Conservation (phyloP, 2,329 filamentous ascomycete genomes). For the Diaporthe australafricana region DNA sequence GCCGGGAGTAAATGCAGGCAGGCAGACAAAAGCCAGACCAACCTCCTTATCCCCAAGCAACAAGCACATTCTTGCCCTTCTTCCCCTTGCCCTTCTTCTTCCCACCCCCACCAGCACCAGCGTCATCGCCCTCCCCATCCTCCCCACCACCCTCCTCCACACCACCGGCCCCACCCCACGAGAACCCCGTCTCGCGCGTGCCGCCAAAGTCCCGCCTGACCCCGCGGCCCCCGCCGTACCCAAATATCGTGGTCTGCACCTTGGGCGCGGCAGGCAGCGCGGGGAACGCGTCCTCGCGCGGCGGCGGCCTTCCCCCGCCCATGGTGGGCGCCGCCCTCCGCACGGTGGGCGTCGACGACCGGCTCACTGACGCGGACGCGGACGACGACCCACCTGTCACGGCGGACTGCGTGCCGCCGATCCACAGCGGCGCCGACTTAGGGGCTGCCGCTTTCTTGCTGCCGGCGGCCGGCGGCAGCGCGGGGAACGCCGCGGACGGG, state of each 20-base stretch:
- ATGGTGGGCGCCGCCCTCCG: slow-evolving; percentile 27
- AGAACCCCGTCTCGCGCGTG: slow-evolving; percentile 61
- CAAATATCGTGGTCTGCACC: slow-evolving; percentile 70
- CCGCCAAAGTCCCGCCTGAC: slow-evolving; percentile 66
- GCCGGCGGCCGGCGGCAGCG: slow-evolving; percentile 49
- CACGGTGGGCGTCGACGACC: slow-evolving; percentile 11
- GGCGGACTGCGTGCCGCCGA: slow-evolving; percentile 32
- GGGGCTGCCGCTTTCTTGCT: slow-evolving; percentile 5
- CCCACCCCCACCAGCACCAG: slow-evolving; percentile 42
- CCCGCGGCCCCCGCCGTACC: slow-evolving; percentile 63
- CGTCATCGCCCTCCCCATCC: slow-evolving; percentile 44
- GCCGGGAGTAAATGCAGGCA: not conserved
- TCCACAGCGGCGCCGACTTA: slow-evolving; percentile 40
- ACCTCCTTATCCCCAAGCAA: slow-evolving; percentile 66
- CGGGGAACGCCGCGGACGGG: slow-evolving; percentile 56
- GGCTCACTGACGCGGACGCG: not conserved
- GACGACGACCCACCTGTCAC: not conserved
- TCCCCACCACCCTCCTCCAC: slow-evolving; percentile 40
- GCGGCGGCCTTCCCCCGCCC: slow-evolving; percentile 33
- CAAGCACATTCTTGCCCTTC: slow-evolving; percentile 71
- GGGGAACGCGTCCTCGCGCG: slow-evolving; percentile 77
- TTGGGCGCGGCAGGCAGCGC: slow-evolving; percentile 84
- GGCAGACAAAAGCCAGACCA: not conserved
- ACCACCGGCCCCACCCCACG: slow-evolving; percentile 57
- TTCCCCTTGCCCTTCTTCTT: slow-evolving; percentile 70